Conservation (phyloP, 257 asterid genomes). For the Marsdenia floribunda region DNA sequence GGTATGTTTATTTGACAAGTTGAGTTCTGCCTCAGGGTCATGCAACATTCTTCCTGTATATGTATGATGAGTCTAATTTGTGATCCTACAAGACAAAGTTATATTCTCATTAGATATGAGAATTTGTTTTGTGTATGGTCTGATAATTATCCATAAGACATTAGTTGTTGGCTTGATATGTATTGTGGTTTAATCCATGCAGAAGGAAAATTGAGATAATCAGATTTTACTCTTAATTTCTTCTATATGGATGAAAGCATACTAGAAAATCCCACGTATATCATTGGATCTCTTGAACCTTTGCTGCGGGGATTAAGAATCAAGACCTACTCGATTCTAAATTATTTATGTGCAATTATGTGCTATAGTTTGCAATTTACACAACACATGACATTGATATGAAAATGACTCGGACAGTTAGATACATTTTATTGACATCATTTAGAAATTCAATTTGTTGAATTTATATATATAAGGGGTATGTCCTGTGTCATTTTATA, state of each 20-base stretch:
- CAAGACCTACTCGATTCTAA: not conserved
- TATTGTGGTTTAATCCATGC: not conserved
- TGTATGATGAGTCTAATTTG: not conserved
- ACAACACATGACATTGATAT: not conserved
- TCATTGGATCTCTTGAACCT: not conserved
- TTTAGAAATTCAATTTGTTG: not conserved
- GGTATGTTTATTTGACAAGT: conserved; percentile 31
- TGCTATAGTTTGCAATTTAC: too few relatives aligned
- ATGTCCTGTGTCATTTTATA: not conserved
- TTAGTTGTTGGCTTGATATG: not conserved
- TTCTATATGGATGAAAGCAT: not conserved
- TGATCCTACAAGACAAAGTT: not conserved
- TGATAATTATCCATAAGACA: not conserved
- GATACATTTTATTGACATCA: not conserved
- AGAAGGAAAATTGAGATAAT: not conserved
- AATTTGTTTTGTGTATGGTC: not conserved
- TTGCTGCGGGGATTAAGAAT: not conserved
- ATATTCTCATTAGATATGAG: not conserved
- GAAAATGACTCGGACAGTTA: not conserved
- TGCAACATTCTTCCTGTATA: not conserved
- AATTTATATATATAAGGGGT: not conserved
- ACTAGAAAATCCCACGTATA: not conserved
- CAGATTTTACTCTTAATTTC: not conserved
- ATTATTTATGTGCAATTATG: too few relatives aligned
- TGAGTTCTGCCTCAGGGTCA: not conserved